These are phyloP conservation scores for Sporothrix schenckii DNA, from an alignment of 2,329 filamentous ascomycete genomes.

Conservation along the genomic window DNA sequence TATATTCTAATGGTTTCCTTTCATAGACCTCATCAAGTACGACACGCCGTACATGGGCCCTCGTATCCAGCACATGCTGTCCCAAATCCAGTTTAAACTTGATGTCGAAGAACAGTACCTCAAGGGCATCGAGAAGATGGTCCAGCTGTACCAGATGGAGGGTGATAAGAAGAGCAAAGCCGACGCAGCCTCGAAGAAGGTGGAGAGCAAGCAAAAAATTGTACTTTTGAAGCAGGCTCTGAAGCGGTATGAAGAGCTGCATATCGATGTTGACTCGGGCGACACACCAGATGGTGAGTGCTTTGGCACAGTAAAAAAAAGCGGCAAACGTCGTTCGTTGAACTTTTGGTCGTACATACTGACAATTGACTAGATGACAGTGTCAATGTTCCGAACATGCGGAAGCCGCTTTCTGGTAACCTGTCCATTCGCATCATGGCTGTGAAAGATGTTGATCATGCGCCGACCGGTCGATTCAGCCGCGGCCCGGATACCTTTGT, in stretches of 20 bases:
- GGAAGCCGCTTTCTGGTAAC: slow-evolving; percentile 93
- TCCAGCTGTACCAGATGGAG: slow-evolving; percentile 94
- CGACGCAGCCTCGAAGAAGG: slow-evolving; percentile 83
- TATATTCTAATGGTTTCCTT: neutral
- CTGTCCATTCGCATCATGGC: slow-evolving; percentile 83
- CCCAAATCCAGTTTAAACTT: slow-evolving; percentile 97
- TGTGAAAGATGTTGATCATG: slow-evolving; percentile 94
- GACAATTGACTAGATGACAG: slow-evolving; percentile 74
- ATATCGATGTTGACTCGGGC: slow-evolving; percentile 83
- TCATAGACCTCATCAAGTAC: slow-evolving; percentile 92
- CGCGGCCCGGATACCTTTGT: slow-evolving; percentile 94
- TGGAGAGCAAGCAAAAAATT: slow-evolving; percentile 98
- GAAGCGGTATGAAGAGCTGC: slow-evolving; percentile 95
- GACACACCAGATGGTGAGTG: slow-evolving; percentile 78
- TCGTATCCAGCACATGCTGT: slow-evolving; percentile 98
- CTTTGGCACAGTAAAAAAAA: no score
- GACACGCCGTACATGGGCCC: slow-evolving; percentile 94
- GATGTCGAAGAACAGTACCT: slow-evolving; percentile 99
- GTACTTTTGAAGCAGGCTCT: slow-evolving; percentile 92
- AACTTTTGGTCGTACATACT: neutral
- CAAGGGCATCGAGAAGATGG: slow-evolving; percentile 99
- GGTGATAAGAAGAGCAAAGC: slow-evolving; percentile 93
- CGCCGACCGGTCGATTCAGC: slow-evolving; percentile 79
- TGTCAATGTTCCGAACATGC: slow-evolving; percentile 89
- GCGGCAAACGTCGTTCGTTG: no score